A percentile compares a stretch with the other conserved stretches of the same genome.
phyloP scores from a whole-genome alignment of 305 asterid species.

The Euphrasia arctica region DNA sequence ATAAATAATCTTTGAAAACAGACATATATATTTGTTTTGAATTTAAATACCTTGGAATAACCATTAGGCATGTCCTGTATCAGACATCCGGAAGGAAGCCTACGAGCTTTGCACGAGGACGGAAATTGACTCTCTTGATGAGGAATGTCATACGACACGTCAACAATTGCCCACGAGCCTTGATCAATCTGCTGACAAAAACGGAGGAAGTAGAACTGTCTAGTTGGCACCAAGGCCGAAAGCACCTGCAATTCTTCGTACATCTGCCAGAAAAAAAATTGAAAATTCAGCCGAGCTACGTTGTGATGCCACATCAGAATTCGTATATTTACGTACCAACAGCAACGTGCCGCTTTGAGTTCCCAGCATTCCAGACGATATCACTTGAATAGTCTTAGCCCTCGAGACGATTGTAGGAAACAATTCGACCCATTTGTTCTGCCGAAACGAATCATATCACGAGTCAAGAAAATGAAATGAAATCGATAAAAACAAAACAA shows the following conservation, averaged over 20 bases:
- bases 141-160: conserved; percentile 74
- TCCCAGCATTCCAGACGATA: conserved; percentile 66
- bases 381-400: conserved; percentile 70
- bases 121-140: conserved; percentile 56
- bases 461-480: neutral
- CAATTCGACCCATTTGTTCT: conserved; percentile 83
- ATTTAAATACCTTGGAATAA: conserved; percentile 61
- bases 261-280: conserved; percentile 50
- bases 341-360: conserved; percentile 70
- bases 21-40: neutral
- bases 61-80: conserved; percentile 98
- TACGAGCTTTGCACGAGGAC: conserved; percentile 52
- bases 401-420: conserved; percentile 84
- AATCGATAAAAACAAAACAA: neutral
- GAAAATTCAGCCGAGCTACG: neutral
- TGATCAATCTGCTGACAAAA: conserved; percentile 85
- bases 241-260: conserved; percentile 82
- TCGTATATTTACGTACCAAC: conserved; percentile 40
- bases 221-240: conserved; percentile 73
- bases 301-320: neutral
- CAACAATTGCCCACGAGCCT: conserved; percentile 84
- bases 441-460: conserved; percentile 2
- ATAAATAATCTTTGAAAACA: neutral
- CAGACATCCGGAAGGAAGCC: conserved; percentile 91
- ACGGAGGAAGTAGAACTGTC: conserved; percentile 67